Evolutionary conservation across 495 filamentous ascomycete genomes (phyloP).

Genomic region (Geopyxis carbonaria): DNA sequence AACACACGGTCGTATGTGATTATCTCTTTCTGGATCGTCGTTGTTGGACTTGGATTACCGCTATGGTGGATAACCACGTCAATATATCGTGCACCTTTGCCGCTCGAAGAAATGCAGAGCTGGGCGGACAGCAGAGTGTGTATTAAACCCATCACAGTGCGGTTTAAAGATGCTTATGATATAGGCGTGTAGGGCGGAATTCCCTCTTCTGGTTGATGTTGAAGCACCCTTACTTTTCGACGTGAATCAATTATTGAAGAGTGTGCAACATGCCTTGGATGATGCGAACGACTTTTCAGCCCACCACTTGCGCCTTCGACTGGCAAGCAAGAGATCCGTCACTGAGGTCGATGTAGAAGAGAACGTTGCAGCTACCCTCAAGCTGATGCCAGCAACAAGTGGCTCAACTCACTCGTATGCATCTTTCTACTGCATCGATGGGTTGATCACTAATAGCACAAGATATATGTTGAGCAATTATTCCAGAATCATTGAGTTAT

Average conservation of each 20-base stretch:
- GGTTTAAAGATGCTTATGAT: no score
- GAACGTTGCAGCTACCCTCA: constrained; percentile 49
- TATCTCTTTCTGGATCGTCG: constrained; percentile 78
- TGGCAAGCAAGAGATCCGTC: constrained; percentile 33
- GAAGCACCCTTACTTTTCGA: constrained; percentile 50
- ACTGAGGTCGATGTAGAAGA: constrained; percentile 24
- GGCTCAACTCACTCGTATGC: constrained; percentile 24
- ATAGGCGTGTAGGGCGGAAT: constrained; percentile 73
- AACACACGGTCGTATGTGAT: constrained; percentile 58
- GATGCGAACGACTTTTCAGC: constrained; percentile 84
- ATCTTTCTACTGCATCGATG: neutral
- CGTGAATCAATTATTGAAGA: constrained; percentile 58
- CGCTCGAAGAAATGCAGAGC: constrained; percentile 68
- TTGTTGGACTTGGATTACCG: constrained; percentile 68
- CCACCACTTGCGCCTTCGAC: constrained; percentile 64
- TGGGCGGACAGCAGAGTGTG: constrained; percentile 86
- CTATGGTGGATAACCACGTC: constrained; percentile 97
- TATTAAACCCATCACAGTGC: no score
- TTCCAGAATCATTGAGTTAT: constrained; percentile 56
- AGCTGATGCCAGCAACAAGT: constrained; percentile 47
- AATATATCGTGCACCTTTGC: constrained; percentile 74
- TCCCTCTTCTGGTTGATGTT: constrained; percentile 67
- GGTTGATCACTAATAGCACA: neutral
- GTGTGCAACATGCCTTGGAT: constrained; percentile 79
- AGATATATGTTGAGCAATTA: constrained; percentile 33